These are phyloP conservation scores for Rhipidocladum racemiflorum DNA, from an alignment of 176 grass and related monocot species.

Conservation along the genomic window DNA sequence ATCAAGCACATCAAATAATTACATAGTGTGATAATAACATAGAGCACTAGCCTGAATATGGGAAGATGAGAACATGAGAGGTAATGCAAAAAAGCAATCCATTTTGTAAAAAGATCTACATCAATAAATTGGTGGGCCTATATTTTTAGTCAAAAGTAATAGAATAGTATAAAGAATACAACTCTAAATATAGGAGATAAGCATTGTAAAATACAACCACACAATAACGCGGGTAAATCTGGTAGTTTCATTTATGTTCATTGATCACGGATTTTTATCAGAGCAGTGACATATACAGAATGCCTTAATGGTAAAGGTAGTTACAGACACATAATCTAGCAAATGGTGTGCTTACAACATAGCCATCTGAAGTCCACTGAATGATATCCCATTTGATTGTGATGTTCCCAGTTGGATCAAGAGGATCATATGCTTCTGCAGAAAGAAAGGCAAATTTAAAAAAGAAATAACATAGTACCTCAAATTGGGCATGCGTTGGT, in stretches of 20 bases:
- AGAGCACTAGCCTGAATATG: background rate
- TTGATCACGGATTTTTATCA: background rate
- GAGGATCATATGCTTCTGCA: conserved; percentile 73
- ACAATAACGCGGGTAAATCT: background rate
- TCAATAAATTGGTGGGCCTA: background rate
- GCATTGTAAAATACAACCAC: background rate
- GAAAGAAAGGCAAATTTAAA: conserved; percentile 14
- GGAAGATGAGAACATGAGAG: background rate
- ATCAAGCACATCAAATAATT: background rate
- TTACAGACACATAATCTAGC: background rate
- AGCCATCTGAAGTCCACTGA: conserved; percentile 82
- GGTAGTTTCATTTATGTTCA: background rate
- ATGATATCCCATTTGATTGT: conserved; percentile 82
- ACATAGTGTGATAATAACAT: background rate
- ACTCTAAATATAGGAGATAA: background rate
- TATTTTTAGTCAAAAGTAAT: background rate
- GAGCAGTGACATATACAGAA: background rate
- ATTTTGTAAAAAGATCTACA: background rate
- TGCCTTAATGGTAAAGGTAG: background rate
- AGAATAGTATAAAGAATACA: background rate
- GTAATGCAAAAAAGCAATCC: background rate
- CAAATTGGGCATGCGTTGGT: background rate
- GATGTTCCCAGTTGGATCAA: conserved; percentile 79
- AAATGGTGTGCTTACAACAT: conserved; percentile 57
- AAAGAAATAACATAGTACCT: background rate